A percentile compares a stretch with the other conserved stretches of the same genome.
phyloP scores from a whole-genome alignment of 2,329 filamentous ascomycete genomes.

The Meredithiella fracta region DNA sequence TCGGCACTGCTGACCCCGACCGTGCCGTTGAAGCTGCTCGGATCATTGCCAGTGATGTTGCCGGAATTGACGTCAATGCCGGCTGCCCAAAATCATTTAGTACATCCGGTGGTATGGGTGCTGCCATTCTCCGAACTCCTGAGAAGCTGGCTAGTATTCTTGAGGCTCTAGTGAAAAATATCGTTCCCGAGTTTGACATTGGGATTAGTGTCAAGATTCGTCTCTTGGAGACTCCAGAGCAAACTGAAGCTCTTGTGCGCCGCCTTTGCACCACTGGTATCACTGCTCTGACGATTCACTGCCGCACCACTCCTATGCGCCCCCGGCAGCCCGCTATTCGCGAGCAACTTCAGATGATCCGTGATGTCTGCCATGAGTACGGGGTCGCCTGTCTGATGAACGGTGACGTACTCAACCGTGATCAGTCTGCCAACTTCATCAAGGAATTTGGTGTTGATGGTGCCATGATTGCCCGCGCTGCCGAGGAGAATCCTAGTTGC shows the following conservation, averaged over 20 bases:
- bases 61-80: conserved; percentile 90
- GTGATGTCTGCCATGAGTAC: conserved; percentile 58
- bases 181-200: conserved; percentile 63
- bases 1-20: conserved; percentile 72
- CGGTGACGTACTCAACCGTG: conserved; percentile 66
- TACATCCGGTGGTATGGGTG: conserved; percentile 87
- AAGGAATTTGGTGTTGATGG: conserved; percentile 74
- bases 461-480: conserved; percentile 90
- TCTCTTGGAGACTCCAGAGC: conserved; percentile 57
- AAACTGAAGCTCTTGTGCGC: conserved; percentile 63
- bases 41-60: conserved; percentile 71
- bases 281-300: conserved; percentile 82
- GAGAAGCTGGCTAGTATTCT: conserved; percentile 74
- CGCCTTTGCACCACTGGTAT: conserved; percentile 76
- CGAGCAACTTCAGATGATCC: conserved; percentile 71
- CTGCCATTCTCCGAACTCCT: conserved; percentile 70
- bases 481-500: conserved; percentile 79
- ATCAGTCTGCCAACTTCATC: conserved; percentile 55
- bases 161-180: conserved; percentile 61
- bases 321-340: conserved; percentile 77
- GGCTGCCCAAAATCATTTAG: conserved; percentile 98
- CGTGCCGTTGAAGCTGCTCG: conserved; percentile 71
- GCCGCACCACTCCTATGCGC: conserved; percentile 89
- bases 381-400: conserved; percentile 94
- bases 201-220: conserved; percentile 96